A percentile compares a stretch with the other conserved stretches of the same genome.
Evolutionary conservation across 2,329 filamentous ascomycete species (phyloP).

Genomic region (Rosellinia necatrix): DNA sequence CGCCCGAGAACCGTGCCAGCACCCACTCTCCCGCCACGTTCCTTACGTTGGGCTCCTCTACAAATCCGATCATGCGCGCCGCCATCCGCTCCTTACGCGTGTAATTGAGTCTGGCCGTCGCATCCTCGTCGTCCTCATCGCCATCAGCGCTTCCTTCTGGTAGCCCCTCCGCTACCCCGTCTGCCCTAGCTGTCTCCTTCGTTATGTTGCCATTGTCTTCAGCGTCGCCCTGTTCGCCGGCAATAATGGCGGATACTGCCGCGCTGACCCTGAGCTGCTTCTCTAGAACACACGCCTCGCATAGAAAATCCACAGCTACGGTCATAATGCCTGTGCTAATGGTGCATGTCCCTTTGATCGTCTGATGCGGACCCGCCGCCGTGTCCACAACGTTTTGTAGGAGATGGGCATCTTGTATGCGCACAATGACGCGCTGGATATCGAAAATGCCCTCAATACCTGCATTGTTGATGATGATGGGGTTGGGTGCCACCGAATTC

Average conservation of each 20-base stretch:
- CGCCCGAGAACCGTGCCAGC: constrained; percentile 40
- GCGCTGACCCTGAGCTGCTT: too few relatives aligned
- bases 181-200: too few relatives aligned
- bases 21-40: constrained; percentile 43
- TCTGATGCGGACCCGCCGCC: constrained; percentile 34
- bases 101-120: constrained; percentile 18
- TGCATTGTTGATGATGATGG: constrained; percentile 34
- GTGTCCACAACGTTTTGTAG: too few relatives aligned
- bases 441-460: constrained; percentile 31
- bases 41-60: constrained; percentile 36
- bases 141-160: constrained; percentile 22
- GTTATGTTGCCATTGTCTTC: too few relatives aligned
- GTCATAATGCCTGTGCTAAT: constrained; percentile 43
- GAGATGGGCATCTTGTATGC: too few relatives aligned
- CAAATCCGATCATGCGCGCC: constrained; percentile 38
- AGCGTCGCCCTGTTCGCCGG: too few relatives aligned
- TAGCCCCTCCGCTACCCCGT: constrained; percentile 36
- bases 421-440: constrained; percentile 52
- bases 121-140: constrained; percentile 20
- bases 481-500: constrained; percentile 43
- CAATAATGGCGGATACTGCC: too few relatives aligned
- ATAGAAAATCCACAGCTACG: too few relatives aligned
- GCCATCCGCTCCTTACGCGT: constrained; percentile 32
- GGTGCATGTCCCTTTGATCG: constrained; percentile 39
- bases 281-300: too few relatives aligned